A percentile compares a stretch with the other conserved stretches of the same genome.
phyloP scores from a whole-genome alignment of 2,329 filamentous ascomycete genomes.

The Hymenoscyphus repandus region DNA sequence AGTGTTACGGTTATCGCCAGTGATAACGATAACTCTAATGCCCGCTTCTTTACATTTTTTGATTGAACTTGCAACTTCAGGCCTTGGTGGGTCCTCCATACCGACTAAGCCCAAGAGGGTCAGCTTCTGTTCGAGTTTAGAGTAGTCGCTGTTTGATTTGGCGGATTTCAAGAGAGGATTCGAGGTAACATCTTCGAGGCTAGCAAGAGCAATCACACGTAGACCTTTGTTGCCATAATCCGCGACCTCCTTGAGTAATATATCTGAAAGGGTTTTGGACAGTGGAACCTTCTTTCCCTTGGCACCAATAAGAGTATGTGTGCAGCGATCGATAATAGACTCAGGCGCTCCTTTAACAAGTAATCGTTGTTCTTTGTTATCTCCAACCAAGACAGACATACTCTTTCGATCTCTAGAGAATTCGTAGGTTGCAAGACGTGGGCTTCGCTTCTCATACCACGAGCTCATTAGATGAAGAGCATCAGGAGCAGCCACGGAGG shows the following conservation, averaged over 20 bases:
- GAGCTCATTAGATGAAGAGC: slow-evolving; percentile 77
- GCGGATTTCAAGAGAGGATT: slow-evolving; percentile 68
- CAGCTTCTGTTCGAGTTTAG: slow-evolving; percentile 85
- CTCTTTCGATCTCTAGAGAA: slow-evolving; percentile 98
- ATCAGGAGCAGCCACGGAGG: slow-evolving; percentile 45
- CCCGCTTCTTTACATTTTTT: slow-evolving; percentile 85
- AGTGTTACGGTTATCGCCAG: slow-evolving; percentile 95
- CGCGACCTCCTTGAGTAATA: slow-evolving; percentile 74
- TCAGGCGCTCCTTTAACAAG: slow-evolving; percentile 97
- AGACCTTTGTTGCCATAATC: slow-evolving; percentile 90
- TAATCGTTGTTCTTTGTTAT: slow-evolving; percentile 67
- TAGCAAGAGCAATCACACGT: slow-evolving; percentile 89
- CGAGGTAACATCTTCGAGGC: slow-evolving; percentile 67
- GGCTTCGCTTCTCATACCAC: slow-evolving; percentile 72
- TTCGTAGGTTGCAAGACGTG: slow-evolving; percentile 82
- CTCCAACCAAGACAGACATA: slow-evolving; percentile 90
- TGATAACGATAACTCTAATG: slow-evolving; percentile 96
- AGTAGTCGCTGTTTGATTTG: slow-evolving; percentile 78
- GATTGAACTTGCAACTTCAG: slow-evolving; percentile 83
- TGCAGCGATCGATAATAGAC: slow-evolving; percentile 88
- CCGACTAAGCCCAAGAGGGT: slow-evolving; percentile 89
- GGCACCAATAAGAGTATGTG: slow-evolving; percentile 70
- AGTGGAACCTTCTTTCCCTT: slow-evolving; percentile 74
- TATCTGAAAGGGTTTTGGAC: slow-evolving; percentile 59
- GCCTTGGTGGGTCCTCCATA: slow-evolving; percentile 94